Conservation (phyloP, 306 rosid species). For the Cucumis hystrix region DNA sequence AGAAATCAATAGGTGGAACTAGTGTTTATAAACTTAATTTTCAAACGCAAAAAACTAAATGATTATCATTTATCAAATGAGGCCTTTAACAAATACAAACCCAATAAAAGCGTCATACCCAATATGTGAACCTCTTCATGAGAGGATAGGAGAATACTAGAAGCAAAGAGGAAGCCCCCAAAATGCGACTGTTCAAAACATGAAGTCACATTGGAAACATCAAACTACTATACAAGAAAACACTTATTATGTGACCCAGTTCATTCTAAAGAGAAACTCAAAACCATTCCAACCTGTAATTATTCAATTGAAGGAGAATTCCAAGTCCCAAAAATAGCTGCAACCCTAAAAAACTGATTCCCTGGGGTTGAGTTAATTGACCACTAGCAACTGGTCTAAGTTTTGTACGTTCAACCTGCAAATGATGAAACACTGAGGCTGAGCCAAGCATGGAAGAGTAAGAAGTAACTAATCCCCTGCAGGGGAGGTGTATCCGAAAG, state of each 20-base stretch:
- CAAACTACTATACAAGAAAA: neutral
- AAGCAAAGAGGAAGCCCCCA: slow-evolving; percentile 86
- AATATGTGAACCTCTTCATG: slow-evolving; percentile 85
- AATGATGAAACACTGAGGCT: slow-evolving; percentile 2
- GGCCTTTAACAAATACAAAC: neutral
- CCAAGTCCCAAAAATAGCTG: slow-evolving; percentile 86
- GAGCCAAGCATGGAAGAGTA: slow-evolving; percentile 7
- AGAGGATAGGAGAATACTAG: slow-evolving; percentile 92
- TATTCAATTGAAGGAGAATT: slow-evolving; percentile 68
- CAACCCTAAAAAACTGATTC: slow-evolving; percentile 75
- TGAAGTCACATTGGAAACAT: slow-evolving; percentile 9
- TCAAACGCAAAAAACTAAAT: too few relatives aligned
- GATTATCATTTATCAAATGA: too few relatives aligned
- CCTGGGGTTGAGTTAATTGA: slow-evolving; percentile 72
- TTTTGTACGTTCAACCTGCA: slow-evolving; percentile 91
- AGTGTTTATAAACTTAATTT: too few relatives aligned
- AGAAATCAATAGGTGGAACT: too few relatives aligned
- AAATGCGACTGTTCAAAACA: slow-evolving; percentile 39
- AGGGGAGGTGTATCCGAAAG: neutral
- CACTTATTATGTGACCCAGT: neutral
- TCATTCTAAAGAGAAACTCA: neutral
- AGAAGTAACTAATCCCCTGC: neutral
- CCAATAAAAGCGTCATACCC: slow-evolving; percentile 31
- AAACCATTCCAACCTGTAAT: slow-evolving; percentile 53
- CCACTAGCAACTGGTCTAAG: slow-evolving; percentile 86